These are phyloP conservation scores for Alopecurus myosuroides DNA, from an alignment of 176 grass and related monocot genomes.

Conservation along the genomic window DNA sequence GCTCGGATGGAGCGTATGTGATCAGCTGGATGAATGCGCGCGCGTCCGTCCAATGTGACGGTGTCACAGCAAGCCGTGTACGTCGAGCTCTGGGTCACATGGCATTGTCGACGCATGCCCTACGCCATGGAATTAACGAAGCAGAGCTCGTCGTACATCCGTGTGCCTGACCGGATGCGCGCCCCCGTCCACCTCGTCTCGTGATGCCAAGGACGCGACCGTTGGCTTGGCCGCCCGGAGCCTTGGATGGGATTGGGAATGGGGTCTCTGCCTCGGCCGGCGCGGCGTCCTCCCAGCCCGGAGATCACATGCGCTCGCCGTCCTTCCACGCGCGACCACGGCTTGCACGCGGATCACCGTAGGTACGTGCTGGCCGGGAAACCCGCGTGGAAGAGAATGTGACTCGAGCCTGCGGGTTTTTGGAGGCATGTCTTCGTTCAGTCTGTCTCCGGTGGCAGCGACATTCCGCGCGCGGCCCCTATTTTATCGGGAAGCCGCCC, in stretches of 20 bases:
- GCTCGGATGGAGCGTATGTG: too few species aligned
- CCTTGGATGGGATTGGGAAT: neutral
- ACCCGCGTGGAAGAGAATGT: slow-evolving; percentile 1
- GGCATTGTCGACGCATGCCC: neutral
- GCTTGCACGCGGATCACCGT: neutral
- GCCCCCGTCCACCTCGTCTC: neutral
- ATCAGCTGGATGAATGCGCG: too few species aligned
- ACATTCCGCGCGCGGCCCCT: slow-evolving; percentile 14
- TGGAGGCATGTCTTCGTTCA: neutral
- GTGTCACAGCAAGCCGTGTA: neutral
- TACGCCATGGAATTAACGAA: neutral
- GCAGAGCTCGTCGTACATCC: neutral
- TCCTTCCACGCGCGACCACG: neutral
- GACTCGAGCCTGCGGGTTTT: neutral
- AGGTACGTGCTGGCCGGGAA: neutral
- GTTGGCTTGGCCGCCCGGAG: neutral
- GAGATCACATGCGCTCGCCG: neutral
- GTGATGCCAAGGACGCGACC: neutral
- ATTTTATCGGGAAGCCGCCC: neutral
- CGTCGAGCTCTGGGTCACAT: slow-evolving; percentile 3
- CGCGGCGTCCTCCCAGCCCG: neutral
- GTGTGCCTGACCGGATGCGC: neutral
- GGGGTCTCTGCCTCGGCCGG: neutral
- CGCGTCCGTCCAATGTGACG: neutral
- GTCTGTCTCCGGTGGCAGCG: slow-evolving; percentile 18